Base-by-base conservation (phyloP, 768 basidiomycete species). In the Hortiboletus campestris region DNA sequence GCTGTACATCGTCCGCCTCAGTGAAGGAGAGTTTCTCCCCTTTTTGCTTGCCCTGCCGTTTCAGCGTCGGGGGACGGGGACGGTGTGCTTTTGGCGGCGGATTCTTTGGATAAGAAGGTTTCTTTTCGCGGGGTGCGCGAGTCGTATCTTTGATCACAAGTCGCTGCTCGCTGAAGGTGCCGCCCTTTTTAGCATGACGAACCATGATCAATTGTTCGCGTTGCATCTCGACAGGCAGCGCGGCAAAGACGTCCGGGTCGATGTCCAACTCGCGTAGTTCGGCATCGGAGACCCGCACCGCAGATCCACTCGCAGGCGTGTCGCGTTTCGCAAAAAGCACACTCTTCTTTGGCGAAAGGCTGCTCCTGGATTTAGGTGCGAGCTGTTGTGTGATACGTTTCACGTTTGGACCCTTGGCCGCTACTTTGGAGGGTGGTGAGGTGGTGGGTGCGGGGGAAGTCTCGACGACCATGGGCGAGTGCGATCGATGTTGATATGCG, bases 1-100 rank as follows among this genome's bases (percentile, higher is more conserved):
- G 71, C 69, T 91, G 84, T 14, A 98, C 80, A 57, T 94, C 91
- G 25, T 80, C 80, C 20, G 84, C 80, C 63, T 88, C 84, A 13
- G 79, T 80, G 49, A 86, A 84, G 45, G 75, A 70, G 38, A 84
- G 56, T 64, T 83, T 85, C 69, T 84, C 80, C 25, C 79, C 78
- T 56, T 77, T 80, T 47, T 58, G 46, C 48, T 76, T 75, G 46
- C 80, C 79, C 31, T 82, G 81, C 56, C 83, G 81, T 52, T 84
- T 80, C 45, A 91, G 73, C 50, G 76, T 72, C 2, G 84, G 82
- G 10, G 76, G 76, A 17, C 72, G 72, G 0, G 75, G 72, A 53
- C 78, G 81, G 13, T 75, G 67, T 16, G 89, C 88, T 52, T 78
- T 72, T 2, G 86, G 85, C 1, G 82, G 76, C 0, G 84, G 85